These are phyloP conservation scores for Fusarium poae DNA, from an alignment of 2,329 filamentous ascomycete species.

Conservation along the genomic window DNA sequence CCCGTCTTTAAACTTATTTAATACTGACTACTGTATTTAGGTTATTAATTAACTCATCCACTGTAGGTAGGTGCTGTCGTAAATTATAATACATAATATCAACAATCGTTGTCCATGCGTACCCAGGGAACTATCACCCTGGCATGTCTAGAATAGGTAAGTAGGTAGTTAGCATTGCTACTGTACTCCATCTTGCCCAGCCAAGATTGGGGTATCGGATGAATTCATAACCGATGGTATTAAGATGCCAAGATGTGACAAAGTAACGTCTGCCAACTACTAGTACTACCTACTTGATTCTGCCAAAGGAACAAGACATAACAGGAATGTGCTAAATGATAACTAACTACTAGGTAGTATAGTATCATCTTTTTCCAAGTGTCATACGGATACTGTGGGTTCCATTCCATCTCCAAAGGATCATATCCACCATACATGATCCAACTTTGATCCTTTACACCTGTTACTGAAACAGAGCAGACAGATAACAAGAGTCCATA, in stretches of 20 bases:
- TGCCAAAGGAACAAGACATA: not conserved
- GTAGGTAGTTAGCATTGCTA: constrained; percentile 4
- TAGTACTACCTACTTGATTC: constrained; percentile 3
- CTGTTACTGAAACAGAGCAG: constrained; percentile 37
- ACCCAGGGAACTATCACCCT: not conserved
- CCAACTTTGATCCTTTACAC: constrained; percentile 5
- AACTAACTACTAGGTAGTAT: not conserved
- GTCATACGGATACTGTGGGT: not conserved
- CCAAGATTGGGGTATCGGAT: constrained; percentile 21
- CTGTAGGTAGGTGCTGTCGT: constrained; percentile 1
- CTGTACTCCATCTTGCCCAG: constrained; percentile 3
- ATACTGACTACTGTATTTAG: not conserved
- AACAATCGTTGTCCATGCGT: constrained; percentile 11
- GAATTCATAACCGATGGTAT: constrained; percentile 21
- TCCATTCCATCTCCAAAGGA: not conserved
- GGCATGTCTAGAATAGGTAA: not conserved
- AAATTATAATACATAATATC: constrained; percentile 10
- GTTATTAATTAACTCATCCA: not conserved
- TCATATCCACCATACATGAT: constrained; percentile 4
- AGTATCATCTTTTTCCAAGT: not conserved
- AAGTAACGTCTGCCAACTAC: not conserved
- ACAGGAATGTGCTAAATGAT: not conserved
- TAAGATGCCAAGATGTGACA: constrained; percentile 25
- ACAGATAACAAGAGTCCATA: constrained; percentile 21
- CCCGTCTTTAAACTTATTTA: constrained; percentile 20